Base-by-base conservation (phyloP, 345 rosid genomes). In the Boechera divaricarpa region DNA sequence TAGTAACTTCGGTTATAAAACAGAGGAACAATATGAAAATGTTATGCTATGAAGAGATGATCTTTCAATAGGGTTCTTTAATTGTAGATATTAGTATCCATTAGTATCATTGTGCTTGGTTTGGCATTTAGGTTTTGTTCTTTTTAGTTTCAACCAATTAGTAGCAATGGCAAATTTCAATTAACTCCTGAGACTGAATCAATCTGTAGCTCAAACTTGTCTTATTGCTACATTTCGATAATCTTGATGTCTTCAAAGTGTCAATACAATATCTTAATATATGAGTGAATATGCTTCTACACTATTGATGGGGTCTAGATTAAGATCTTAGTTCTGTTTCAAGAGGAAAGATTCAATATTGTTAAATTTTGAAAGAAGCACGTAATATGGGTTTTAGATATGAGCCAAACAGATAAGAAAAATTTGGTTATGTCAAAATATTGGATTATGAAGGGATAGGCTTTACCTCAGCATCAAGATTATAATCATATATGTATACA, bases 401-500 rank as follows among this genome's bases (percentile, higher is more conserved):
- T 49, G 7, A 49, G 3, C 16, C 3, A 42, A 41, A 42, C n/a
- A 21, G 59, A 67, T 6, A 26, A 7, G n/a, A 55, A 6, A 29
- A 18, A 4, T 8, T 36, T 52, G 71, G 6, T 2, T 48, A 65
- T 31, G 16, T 10, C 3, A 21, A 44, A 67, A 0, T 6, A 8
- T 12, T 4, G 36, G 21, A 41, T 57, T 6, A 31, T 15, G 24
- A 32, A 39, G n/a, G 54, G 16, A 36, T n/a, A 44, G 60, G 71
- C 76, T 79, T 69, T 29, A 74, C 79, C 82, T 79, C 82, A 79
- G 79, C 57, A 48, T 35, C 79, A 74, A 66, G 70, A 62, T 68
- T 74, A 67, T 74, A 79, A 79, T 74, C 82, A 79, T 2, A 11
- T 61, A 8, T 51, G 57, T 67, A 1, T 10, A 58, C 74, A 63